These are phyloP conservation scores for Tulasnella sp. DNA, from an alignment of 768 basidiomycete species.

Conservation along the genomic window DNA sequence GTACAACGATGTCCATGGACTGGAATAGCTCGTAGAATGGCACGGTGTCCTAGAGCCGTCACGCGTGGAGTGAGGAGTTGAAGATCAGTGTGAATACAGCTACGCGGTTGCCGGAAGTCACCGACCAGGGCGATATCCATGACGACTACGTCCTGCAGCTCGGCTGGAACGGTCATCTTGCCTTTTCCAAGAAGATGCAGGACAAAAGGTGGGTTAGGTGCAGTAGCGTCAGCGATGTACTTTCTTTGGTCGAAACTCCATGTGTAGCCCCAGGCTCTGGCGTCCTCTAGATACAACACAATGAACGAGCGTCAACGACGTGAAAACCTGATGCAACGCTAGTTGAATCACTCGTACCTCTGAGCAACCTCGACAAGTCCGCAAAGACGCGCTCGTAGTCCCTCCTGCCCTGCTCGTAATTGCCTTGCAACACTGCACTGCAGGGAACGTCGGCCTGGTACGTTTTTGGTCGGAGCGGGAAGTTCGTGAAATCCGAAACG, in stretches of 20 bases:
- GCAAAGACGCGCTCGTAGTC: background rate
- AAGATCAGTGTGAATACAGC: too few species aligned
- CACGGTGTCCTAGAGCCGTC: background rate
- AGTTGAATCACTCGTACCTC: too few species aligned
- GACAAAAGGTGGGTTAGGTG: background rate
- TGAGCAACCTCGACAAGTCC: background rate
- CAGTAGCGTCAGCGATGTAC: background rate
- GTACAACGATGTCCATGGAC: background rate
- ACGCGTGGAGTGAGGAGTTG: background rate
- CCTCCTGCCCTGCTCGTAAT: background rate
- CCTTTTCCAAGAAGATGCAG: background rate
- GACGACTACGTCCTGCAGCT: background rate
- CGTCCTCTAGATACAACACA: background rate
- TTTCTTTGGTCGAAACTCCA: background rate
- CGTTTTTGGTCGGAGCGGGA: background rate
- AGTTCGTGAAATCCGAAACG: slow-evolving; percentile 8
- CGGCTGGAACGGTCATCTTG: background rate
- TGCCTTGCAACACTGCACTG: background rate
- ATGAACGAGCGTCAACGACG: background rate
- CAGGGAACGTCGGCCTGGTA: background rate
- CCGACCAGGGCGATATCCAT: background rate
- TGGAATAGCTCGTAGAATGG: background rate
- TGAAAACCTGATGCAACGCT: too few species aligned
- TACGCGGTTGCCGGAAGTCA: too few species aligned
- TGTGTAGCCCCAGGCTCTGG: background rate